Conservation (phyloP, 73 alveolate species). For the Paramecium primaurelia region DNA sequence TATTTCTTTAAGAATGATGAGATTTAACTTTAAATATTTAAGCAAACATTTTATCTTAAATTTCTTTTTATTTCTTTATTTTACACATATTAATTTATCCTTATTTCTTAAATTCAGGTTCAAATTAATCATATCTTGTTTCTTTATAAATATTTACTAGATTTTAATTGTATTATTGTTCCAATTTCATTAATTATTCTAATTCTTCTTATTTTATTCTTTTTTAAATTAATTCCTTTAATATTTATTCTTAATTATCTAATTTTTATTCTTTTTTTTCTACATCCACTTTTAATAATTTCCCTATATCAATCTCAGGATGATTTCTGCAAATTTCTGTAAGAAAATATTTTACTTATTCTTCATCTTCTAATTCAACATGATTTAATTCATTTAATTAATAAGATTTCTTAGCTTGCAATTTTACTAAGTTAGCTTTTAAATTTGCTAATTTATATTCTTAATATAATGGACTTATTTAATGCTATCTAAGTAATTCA, state of each 20-base stretch:
- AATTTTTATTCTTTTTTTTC: background rate
- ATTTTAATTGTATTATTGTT: background rate
- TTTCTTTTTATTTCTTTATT: background rate
- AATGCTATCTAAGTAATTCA: background rate
- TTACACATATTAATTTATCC: background rate
- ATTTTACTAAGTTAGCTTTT: background rate
- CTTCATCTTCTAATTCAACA: conserved; percentile 1
- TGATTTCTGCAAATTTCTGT: background rate
- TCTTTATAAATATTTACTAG: background rate
- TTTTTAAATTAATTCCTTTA: background rate
- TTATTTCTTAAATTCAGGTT: background rate
- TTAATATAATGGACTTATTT: background rate
- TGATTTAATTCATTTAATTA: background rate
- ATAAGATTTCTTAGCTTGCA: background rate
- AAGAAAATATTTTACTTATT: background rate
- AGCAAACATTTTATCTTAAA: background rate
- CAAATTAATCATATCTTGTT: background rate
- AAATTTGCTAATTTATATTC: background rate
- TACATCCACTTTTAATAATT: background rate
- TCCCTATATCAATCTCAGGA: background rate
- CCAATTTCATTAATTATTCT: background rate
- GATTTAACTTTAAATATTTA: background rate
- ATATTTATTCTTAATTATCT: background rate
- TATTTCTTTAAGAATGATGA: background rate
- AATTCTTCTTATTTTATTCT: background rate